These are phyloP conservation scores for Ogataea dorogensis DNA, from an alignment of 805 yeast species.

Conservation along the genomic window DNA sequence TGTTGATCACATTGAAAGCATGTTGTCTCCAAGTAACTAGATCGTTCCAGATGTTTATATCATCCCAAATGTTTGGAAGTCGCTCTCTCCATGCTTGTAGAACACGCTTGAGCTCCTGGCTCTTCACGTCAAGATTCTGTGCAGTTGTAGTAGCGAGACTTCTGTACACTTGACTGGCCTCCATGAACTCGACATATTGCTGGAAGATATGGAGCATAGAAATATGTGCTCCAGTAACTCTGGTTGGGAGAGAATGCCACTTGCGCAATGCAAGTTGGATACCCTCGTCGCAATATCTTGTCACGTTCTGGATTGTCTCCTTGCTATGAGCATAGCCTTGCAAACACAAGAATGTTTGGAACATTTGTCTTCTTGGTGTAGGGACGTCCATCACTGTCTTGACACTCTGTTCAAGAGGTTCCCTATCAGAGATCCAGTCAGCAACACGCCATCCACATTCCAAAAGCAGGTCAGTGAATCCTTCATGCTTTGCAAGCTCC, in stretches of 20 bases:
- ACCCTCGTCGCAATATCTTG: constrained; percentile 91
- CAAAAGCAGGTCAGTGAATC: constrained; percentile 88
- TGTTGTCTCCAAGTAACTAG: constrained; percentile 98
- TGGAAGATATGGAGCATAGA: constrained; percentile 92
- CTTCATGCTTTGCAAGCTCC: constrained; percentile 96
- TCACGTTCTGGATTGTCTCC: constrained; percentile 79
- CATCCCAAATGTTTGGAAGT: constrained; percentile 95
- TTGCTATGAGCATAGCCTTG: constrained; percentile 93
- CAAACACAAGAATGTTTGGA: constrained; percentile 88
- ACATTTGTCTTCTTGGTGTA: constrained; percentile 93
- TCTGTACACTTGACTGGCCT: constrained; percentile 91
- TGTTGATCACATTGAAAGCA: constrained; percentile 93
- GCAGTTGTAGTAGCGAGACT: constrained; percentile 87
- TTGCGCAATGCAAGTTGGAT: constrained; percentile 87
- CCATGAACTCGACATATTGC: constrained; percentile 96
- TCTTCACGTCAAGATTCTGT: constrained; percentile 85
- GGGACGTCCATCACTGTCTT: constrained; percentile 98
- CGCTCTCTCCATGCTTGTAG: constrained; percentile 98
- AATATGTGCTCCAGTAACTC: constrained; percentile 76
- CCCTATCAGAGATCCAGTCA: constrained; percentile 95
- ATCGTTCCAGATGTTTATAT: constrained; percentile 96
- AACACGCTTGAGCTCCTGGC: constrained; percentile 92
- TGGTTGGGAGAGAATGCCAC: constrained; percentile 87
- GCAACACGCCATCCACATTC: constrained; percentile 99
- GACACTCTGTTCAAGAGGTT: constrained; percentile 90